These are phyloP conservation scores for Arthromyces matolae DNA, from an alignment of 768 basidiomycete species.

Conservation along the genomic window DNA sequence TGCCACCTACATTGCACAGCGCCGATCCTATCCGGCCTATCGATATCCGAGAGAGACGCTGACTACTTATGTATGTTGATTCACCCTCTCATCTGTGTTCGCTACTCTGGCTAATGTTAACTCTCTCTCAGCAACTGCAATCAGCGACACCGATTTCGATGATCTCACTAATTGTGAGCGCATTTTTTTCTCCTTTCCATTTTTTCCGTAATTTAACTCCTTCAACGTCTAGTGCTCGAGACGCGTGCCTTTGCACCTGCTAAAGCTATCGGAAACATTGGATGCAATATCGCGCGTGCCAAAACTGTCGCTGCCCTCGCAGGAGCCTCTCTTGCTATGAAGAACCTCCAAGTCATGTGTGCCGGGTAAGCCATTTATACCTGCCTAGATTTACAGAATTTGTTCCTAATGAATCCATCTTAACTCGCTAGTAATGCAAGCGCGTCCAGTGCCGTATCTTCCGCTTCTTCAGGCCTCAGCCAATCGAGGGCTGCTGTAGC, in stretches of 20 bases:
- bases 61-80: too few species aligned
- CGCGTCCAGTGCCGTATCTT: constrained; percentile 18
- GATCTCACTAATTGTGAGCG: too few species aligned
- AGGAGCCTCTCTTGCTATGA: constrained; percentile 11
- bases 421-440: constrained; percentile 18
- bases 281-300: constrained; percentile 15
- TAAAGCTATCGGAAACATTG: constrained; percentile 14
- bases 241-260: constrained; percentile 11
- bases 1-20: background rate
- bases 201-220: too few species aligned
- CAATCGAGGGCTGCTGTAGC: constrained; percentile 22
- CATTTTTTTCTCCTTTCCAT: too few species aligned
- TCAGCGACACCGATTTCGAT: too few species aligned
- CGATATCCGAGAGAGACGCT: too few species aligned
- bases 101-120: too few species aligned
- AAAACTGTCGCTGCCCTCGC: constrained; percentile 14
- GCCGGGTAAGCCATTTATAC: too few species aligned
- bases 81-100: too few species aligned
- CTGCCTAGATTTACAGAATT: too few species aligned
- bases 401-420: background rate
- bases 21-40: background rate
- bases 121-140: too few species aligned
- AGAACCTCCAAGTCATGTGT: constrained; percentile 10
- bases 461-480: constrained; percentile 19
- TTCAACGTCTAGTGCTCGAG: constrained; percentile 5